Evolutionary conservation across 2,329 filamentous ascomycete species (phyloP).

Genomic region (Trichothecium roseum): DNA sequence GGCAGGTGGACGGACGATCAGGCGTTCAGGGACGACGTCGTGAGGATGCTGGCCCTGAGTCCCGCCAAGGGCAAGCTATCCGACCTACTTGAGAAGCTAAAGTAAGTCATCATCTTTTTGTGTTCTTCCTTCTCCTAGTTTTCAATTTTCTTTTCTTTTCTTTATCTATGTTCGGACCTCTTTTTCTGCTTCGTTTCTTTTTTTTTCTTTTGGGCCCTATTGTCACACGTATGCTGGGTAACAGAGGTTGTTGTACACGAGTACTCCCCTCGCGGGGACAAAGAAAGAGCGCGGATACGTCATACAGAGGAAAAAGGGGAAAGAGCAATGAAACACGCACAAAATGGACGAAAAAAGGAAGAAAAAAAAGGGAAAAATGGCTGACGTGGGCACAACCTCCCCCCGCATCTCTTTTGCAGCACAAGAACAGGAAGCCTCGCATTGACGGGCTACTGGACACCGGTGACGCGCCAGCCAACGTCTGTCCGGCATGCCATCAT

Average conservation of each 20-base stretch:
- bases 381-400: not conserved
- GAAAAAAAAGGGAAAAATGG: too few relatives aligned
- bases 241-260: too few relatives aligned
- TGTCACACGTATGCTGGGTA: too few relatives aligned
- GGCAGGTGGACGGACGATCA: slow-evolving; percentile 40
- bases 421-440: slow-evolving; percentile 52
- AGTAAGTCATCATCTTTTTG: slow-evolving; percentile 23
- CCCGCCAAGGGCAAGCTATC: slow-evolving; percentile 27
- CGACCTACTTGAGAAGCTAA: slow-evolving; percentile 26
- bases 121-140: too few relatives aligned
- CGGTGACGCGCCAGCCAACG: slow-evolving; percentile 51
- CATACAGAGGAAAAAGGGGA: too few relatives aligned
- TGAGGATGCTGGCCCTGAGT: slow-evolving; percentile 27
- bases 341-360: too few relatives aligned
- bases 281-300: too few relatives aligned
- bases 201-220: not conserved
- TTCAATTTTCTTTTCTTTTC: not conserved
- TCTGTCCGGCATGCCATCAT: slow-evolving; percentile 52
- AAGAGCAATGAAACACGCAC: too few relatives aligned
- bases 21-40: slow-evolving; percentile 39
- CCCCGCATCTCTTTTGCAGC: slow-evolving; percentile 23
- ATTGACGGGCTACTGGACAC: slow-evolving; percentile 56
- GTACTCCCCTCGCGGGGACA: too few relatives aligned
- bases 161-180: not conserved
- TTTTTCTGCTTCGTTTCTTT: not conserved